Evolutionary conservation across 495 filamentous ascomycete genomes (phyloP).

Genomic region (Amphirosellinia nigrospora): DNA sequence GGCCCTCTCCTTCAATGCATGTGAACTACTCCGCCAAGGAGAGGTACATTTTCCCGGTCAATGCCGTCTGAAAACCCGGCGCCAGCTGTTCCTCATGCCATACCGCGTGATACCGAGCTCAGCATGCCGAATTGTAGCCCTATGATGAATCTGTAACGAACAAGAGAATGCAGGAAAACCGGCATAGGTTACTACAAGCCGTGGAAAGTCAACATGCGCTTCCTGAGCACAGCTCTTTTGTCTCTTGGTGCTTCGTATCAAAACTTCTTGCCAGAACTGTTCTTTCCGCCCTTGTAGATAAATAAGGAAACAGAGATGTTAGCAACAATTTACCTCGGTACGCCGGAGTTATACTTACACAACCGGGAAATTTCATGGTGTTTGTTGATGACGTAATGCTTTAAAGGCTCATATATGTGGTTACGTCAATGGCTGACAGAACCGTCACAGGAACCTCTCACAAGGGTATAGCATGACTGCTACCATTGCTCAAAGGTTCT

Average conservation of each 20-base stretch:
- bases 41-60: constrained; percentile 1
- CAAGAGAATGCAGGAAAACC: neutral
- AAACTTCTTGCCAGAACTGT: neutral
- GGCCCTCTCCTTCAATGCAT: neutral
- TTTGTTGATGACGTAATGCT: neutral
- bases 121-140: neutral
- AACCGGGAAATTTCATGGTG: neutral
- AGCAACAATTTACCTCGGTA: neutral
- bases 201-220: neutral
- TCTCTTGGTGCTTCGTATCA: neutral
- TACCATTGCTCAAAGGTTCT: no score
- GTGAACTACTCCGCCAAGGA: neutral
- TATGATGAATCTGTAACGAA: neutral
- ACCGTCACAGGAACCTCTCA: no score
- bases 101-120: neutral
- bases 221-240: neutral
- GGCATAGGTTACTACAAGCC: neutral
- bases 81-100: neutral
- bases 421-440: no score
- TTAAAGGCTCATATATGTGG: neutral
- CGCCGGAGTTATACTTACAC: neutral
- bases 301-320: neutral
- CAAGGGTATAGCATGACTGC: no score
- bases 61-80: constrained; percentile 5
- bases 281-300: neutral